Evolutionary conservation across 2,329 filamentous ascomycete species (phyloP).

Genomic region (Aspergillus sclerotialis): DNA sequence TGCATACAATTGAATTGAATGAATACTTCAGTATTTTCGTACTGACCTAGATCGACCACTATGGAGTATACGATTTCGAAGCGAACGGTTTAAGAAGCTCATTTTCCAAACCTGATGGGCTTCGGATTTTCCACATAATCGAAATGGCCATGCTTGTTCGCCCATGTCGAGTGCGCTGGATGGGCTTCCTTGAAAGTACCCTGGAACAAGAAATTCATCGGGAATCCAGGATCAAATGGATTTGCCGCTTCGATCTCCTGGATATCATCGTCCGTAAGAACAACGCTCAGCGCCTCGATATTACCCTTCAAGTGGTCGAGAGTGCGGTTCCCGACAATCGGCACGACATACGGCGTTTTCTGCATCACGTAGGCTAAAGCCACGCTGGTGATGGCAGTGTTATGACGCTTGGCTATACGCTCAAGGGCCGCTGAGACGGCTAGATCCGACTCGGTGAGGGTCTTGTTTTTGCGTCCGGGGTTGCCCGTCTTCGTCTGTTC

Average conservation of each 20-base stretch:
- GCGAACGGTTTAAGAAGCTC: too few relatives aligned
- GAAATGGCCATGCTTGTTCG: slow-evolving; percentile 9
- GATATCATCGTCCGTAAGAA: slow-evolving; percentile 47
- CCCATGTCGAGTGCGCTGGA: slow-evolving; percentile 5
- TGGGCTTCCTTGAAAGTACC: slow-evolving; percentile 8
- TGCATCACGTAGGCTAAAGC: slow-evolving; percentile 47
- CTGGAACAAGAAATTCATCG: slow-evolving; percentile 24
- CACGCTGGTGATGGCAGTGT: neutral
- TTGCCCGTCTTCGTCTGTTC: neutral
- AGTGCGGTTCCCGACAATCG: slow-evolving; percentile 46
- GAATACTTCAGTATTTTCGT: slow-evolving; percentile 3
- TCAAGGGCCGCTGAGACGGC: neutral
- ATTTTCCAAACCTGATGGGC: slow-evolving; percentile 1
- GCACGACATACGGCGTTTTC: slow-evolving; percentile 48
- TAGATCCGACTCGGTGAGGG: neutral
- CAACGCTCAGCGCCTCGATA: slow-evolving; percentile 46
- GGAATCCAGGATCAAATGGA: slow-evolving; percentile 52
- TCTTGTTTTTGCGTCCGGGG: neutral
- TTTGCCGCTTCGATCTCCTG: slow-evolving; percentile 45
- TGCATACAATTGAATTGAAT: slow-evolving; percentile 26
- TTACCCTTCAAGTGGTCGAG: slow-evolving; percentile 46
- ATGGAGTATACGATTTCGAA: too few relatives aligned
- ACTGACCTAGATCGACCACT: too few relatives aligned
- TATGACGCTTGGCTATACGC: neutral
- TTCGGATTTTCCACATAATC: slow-evolving; percentile 13